phyloP scores from a whole-genome alignment of 805 yeast genomes.

The Lipomyces oligophaga region DNA sequence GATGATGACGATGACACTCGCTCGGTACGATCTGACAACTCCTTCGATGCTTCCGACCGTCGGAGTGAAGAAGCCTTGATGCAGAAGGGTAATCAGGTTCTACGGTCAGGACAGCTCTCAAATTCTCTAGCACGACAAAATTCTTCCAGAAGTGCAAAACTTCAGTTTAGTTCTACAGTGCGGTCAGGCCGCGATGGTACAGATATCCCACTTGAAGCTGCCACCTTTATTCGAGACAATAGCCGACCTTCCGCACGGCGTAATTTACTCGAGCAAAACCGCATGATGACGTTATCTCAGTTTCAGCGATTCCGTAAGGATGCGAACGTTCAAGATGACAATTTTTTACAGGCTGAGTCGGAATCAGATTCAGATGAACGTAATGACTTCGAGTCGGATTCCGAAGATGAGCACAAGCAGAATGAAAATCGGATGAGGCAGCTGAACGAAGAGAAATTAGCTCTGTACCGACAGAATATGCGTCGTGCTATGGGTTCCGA shows the following conservation, averaged over 20 bases:
- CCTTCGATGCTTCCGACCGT: slow-evolving; percentile 7
- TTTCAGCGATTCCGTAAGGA: slow-evolving; percentile 25
- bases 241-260: slow-evolving; percentile 7
- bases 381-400: slow-evolving; percentile 10
- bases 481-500: slow-evolving; percentile 38
- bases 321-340: slow-evolving; percentile 22
- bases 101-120: too few species aligned
- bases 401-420: slow-evolving; percentile 17
- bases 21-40: slow-evolving; percentile 1
- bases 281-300: slow-evolving; percentile 34
- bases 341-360: neutral
- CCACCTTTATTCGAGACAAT: slow-evolving; percentile 1
- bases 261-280: slow-evolving; percentile 7
- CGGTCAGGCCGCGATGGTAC: too few species aligned
- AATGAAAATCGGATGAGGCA: slow-evolving; percentile 16
- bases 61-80: slow-evolving; percentile 11
- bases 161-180: too few species aligned
- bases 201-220: slow-evolving; percentile 14
- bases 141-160: too few species aligned
- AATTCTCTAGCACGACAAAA: too few species aligned
- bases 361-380: slow-evolving; percentile 1
- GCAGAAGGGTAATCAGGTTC: slow-evolving; percentile 14
- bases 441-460: slow-evolving; percentile 41
- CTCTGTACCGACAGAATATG: slow-evolving; percentile 43
- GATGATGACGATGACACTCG: slow-evolving; percentile 1